Percentiles rank a stretch among this genome's conserved stretches.
Conservation (phyloP, 441 rosid species). For the Francoa sonchifolia region DNA sequence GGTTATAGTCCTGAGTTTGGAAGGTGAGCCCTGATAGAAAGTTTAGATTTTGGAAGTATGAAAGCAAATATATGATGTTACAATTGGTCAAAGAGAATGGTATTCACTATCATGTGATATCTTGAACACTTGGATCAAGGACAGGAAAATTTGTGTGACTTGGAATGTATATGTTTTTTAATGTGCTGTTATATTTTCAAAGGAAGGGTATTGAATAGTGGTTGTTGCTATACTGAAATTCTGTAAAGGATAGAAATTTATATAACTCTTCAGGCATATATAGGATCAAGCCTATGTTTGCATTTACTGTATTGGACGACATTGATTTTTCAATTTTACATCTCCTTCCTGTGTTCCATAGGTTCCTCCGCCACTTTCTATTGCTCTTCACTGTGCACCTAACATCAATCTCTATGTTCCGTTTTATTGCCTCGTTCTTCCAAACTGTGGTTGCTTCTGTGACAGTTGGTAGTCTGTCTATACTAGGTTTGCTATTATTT, state of each 20-base stretch:
- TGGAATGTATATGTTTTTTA: neutral
- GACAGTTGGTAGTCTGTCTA: conserved; percentile 16
- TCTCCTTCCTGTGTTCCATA: conserved; percentile 5
- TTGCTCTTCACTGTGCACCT: conserved; percentile 43
- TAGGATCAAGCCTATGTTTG: too few relatives aligned
- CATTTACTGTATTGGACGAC: too few relatives aligned
- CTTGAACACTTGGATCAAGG: neutral
- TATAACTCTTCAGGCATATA: too few relatives aligned
- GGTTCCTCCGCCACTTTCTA: conserved; percentile 38
- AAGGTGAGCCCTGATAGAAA: conserved; percentile 24
- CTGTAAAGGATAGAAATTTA: too few relatives aligned
- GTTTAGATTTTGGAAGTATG: conserved; percentile 19
- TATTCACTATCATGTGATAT: too few relatives aligned
- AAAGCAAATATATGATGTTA: too few relatives aligned
- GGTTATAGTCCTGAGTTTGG: conserved; percentile 71
- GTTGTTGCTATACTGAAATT: too few relatives aligned
- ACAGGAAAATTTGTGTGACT: neutral
- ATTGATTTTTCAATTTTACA: neutral
- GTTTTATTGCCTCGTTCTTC: conserved; percentile 36
- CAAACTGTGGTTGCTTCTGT: conserved; percentile 30
- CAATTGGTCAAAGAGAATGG: too few relatives aligned
- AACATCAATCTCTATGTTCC: conserved; percentile 39
- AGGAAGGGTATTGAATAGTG: too few relatives aligned
- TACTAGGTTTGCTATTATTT: conserved; percentile 18
- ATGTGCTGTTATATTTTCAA: too few relatives aligned